Evolutionary conservation across 345 rosid genomes (phyloP), one percentile per base, ranked within the genome.

Genomic region (Cardamine occulta): DNA sequence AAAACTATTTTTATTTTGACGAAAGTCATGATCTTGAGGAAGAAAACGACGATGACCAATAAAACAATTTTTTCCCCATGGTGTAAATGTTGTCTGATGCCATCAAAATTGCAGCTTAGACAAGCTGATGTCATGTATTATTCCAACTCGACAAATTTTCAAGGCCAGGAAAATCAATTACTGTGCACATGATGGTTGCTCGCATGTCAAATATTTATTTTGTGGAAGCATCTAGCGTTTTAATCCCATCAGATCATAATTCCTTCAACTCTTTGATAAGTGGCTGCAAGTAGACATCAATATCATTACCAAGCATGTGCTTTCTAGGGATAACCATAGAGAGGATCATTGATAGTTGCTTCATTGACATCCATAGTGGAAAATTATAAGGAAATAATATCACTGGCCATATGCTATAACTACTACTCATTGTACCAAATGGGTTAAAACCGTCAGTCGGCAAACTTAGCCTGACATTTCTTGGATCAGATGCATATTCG

Each of bases 321-420:
- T 63, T 63, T 13, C 52, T 14, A 0, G 21, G 52, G 28, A 63
- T 42, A 24, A 63, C 28, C 67, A 63, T 63, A 13, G 23, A 63
- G 14, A 63, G 14, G 1, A 63, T 63, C 53, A 63, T 63, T 5
- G 69, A 65, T 17, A 42, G n/a, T 5, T 48, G 10, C 28, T 47
- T 47, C 42, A 29, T 47, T 17, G 56, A 28, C 55, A 65, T 47
- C 42, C 28, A 47, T 0, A 28, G 42, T 44, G 11, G 69, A 29
- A 65, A 7, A 28, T 47, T 64, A 45, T 45, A 66, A 10, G 44
- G 28, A 63, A 65, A 48, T 18, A 29, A 48, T n/a, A 65, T 8
- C 28, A 51, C 56, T 10, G 14, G 29, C 6, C 56, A 51, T 3
- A 44, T 64, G 18, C 10, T 45, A 9, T 64, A 64, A 2, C 9